Base-by-base conservation (phyloP, 176 grass and related monocot genomes). In the Eleusine coracana region DNA sequence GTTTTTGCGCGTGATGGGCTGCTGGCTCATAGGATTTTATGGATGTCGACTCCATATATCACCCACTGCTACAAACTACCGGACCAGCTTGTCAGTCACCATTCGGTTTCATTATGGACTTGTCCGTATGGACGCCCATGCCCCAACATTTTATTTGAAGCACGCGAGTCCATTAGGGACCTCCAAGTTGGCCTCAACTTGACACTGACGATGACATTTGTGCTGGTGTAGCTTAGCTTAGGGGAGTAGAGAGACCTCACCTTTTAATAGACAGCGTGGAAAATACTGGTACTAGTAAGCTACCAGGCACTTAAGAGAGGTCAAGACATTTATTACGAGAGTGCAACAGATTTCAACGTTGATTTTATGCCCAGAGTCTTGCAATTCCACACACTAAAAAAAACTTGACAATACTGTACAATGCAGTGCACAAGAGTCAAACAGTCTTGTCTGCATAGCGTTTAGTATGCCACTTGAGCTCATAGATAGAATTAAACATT, bases 201-300 rank as follows among this genome's bases (percentile, higher is more conserved):
- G 50, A 58, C 50, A 14, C 4, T 29, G 78, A 70, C 13, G 18
- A n/a, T 3, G 75, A 63, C 76, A 49, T 51, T 62, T 66, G 16
- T 17, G 46, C 14, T 2, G 14, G 39, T 16, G 56, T 77, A 46
- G 75, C 14, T 63, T 55, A 55, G 51, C 2, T 18, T 48, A 10
- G 76, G 75, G 76, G 31, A 34, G 31, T 34, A 34, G 31, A 34
- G 31, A n/a, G 60, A 49, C 76, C 76, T 78, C 41, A 52, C 15
- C 51, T 20, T 28, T 42, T 36, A 27, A 10, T 29, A 31, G 42
- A 63, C 1, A 29, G 7, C 55, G 49, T 71, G 40, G 60, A 12
- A 78, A 78, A 7, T 61, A 38, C 14, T 46, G 44, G 44, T 11
- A 51, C 31, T 34, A 34, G 14, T 41, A 64, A 51, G 25, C 56